phyloP scores from a whole-genome alignment of 1,139 yeast species.

The Kodamaea ohmeri region DNA sequence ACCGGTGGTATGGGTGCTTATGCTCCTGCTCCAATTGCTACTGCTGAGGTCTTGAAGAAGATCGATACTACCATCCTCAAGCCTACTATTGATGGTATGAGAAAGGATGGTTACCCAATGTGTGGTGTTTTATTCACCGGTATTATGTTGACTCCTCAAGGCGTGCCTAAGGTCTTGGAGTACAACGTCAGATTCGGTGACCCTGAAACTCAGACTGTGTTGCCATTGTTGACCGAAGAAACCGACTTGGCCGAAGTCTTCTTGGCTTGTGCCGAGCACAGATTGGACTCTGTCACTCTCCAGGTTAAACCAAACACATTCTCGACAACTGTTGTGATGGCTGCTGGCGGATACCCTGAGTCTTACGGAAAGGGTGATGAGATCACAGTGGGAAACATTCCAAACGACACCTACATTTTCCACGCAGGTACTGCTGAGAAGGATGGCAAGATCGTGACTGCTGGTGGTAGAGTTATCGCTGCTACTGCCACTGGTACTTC shows the following conservation, averaged over 20 bases:
- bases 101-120: slow-evolving; percentile 93
- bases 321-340: slow-evolving; percentile 90
- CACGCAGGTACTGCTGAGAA: slow-evolving; percentile 85
- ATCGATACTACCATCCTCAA: slow-evolving; percentile 73
- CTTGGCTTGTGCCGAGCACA: slow-evolving; percentile 91
- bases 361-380: slow-evolving; percentile 81
- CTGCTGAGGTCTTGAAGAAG: slow-evolving; percentile 62
- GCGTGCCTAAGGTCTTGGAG: slow-evolving; percentile 90
- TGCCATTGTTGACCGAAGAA: slow-evolving; percentile 77
- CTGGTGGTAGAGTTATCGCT: slow-evolving; percentile 97
- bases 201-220: slow-evolving; percentile 96
- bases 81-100: slow-evolving; percentile 96
- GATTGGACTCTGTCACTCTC: slow-evolving; percentile 81
- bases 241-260: slow-evolving; percentile 91
- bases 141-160: slow-evolving; percentile 76
- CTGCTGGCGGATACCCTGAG: slow-evolving; percentile 98
- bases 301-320: slow-evolving; percentile 58
- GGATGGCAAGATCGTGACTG: slow-evolving; percentile 65
- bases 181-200: slow-evolving; percentile 98
- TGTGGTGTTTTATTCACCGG: slow-evolving; percentile 97
- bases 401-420: slow-evolving; percentile 67
- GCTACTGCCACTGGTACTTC: slow-evolving; percentile 81
- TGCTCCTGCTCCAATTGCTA: slow-evolving; percentile 94
- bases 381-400: slow-evolving; percentile 56
- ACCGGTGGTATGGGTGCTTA: slow-evolving; percentile 99